Base-by-base conservation (phyloP, 768 basidiomycete genomes). In the Suillus clintonianus region DNA sequence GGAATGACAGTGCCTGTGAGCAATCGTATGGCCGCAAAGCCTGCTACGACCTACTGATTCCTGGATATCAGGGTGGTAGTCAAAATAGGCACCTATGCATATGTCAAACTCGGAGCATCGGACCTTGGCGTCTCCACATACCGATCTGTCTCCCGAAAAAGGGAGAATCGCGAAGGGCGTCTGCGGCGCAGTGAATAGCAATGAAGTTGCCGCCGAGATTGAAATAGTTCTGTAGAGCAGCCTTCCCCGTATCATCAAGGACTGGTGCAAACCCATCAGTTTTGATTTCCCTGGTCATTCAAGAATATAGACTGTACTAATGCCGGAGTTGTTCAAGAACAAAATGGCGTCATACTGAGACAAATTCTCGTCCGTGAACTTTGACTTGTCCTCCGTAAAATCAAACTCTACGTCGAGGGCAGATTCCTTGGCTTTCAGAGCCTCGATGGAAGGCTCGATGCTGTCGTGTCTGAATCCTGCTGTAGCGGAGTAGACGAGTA, bases 141-240 rank as follows among this genome's bases (percentile, higher is more conserved):
- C 89, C 87, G 60, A 91, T 70, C 71, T 89, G 85, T 58, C 75
- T 78, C 19, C 78, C 79, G 69, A 84, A 92, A 68, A 85, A 88
- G 0, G 81, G 81, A 4, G 83, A 82, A 64, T 86, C 85, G 45
- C 81, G 79, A 48, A 92, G 73, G 37, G 83, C 83, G 58, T 87
- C 90, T 2, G 86, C 83, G 9, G 87, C 85, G 51, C 88, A 82
- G 71, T 92, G 91, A 37, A 92, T 78, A 2, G 82, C 90, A 43
- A 90, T 78, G 65, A 90, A 91, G 62, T 86, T 89, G 1, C 91
- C 91, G 62, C 91, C 90, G 2, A 77, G 71, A 68, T 89, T 82
- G 48, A 92, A 76, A 73, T 88, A 92, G 14, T 69, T 82, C 64
- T 88, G 83, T 61, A 92, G 81, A 1, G 90, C 89, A 1, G 78